Evolutionary conservation across 495 filamentous ascomycete species (phyloP).

Genomic region (Trichoderma erinaceum): DNA sequence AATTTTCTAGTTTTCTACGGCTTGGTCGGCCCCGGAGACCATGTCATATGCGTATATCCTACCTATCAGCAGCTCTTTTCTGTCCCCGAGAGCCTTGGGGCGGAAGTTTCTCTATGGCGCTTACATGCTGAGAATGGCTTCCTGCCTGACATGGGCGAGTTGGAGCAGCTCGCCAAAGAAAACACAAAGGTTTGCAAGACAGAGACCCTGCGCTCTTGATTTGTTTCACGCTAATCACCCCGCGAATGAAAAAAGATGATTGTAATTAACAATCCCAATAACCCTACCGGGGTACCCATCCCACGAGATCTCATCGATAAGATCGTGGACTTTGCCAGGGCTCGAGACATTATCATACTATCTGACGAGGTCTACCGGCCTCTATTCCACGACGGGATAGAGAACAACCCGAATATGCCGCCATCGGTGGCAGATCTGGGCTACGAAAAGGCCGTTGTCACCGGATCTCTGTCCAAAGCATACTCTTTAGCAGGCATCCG

Average conservation of each 20-base stretch:
- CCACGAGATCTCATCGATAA: slow-evolving; percentile 52
- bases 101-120: slow-evolving; percentile 76
- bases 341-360: slow-evolving; percentile 59
- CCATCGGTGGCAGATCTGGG: slow-evolving; percentile 65
- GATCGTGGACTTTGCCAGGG: slow-evolving; percentile 58
- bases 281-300: slow-evolving; percentile 74
- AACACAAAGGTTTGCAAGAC: slow-evolving; percentile 58
- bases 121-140: slow-evolving; percentile 59
- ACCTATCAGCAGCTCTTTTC: slow-evolving; percentile 86
- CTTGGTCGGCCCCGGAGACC: slow-evolving; percentile 70
- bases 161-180: slow-evolving; percentile 59
- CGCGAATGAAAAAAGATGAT: slow-evolving; percentile 29
- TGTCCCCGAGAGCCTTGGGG: slow-evolving; percentile 69
- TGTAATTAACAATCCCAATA: slow-evolving; percentile 75
- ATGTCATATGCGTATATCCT: slow-evolving; percentile 84
- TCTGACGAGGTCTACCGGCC: slow-evolving; percentile 86
- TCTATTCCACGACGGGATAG: slow-evolving; percentile 63
- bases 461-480: slow-evolving; percentile 80
- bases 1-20: slow-evolving; percentile 76
- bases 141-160: slow-evolving; percentile 59
- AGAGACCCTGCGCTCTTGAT: too few species aligned
- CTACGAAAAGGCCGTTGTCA: slow-evolving; percentile 64
- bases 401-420: slow-evolving; percentile 52
- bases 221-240: background rate
- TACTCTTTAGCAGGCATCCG: slow-evolving; percentile 80